phyloP scores from a whole-genome alignment of 1,284 basidiomycete species.

The Apiotrichum mycotoxinovorans region DNA sequence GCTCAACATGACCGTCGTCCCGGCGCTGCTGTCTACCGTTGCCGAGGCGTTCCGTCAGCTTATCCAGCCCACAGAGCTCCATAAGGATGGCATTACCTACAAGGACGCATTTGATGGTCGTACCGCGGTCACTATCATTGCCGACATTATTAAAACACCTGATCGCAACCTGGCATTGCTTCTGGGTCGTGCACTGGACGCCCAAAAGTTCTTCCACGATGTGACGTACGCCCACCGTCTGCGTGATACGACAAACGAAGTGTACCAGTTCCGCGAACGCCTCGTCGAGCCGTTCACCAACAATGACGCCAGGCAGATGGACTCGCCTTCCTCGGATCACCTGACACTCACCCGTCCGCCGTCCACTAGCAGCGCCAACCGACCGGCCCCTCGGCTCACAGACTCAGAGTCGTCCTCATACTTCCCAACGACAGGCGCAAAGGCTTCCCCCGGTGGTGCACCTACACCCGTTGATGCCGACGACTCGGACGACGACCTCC shows the following conservation, averaged over 20 bases:
- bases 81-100: conserved; percentile 94
- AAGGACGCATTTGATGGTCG: conserved; percentile 94
- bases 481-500: conserved; percentile 60
- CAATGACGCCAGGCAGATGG: conserved; percentile 22
- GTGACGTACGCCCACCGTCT: conserved; percentile 97
- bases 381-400: background rate
- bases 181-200: conserved; percentile 89
- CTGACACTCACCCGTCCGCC: conserved; percentile 17
- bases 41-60: conserved; percentile 88
- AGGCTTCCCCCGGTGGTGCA: background rate
- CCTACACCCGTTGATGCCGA: conserved; percentile 22
- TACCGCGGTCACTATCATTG: conserved; percentile 93
- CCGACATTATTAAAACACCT: conserved; percentile 96
- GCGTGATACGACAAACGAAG: conserved; percentile 79
- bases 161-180: conserved; percentile 93
- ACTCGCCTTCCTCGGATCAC: conserved; percentile 27
- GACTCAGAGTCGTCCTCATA: conserved; percentile 27
- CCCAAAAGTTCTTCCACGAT: conserved; percentile 99
- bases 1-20: conserved; percentile 68
- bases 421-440: background rate
- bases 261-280: conserved; percentile 78
- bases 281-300: conserved; percentile 44
- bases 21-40: conserved; percentile 88
- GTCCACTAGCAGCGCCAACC: conserved; percentile 24
- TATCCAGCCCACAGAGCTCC: conserved; percentile 69